These are phyloP conservation scores for Passiflora organensis DNA, from an alignment of 345 rosid genomes.

Conservation along the genomic window DNA sequence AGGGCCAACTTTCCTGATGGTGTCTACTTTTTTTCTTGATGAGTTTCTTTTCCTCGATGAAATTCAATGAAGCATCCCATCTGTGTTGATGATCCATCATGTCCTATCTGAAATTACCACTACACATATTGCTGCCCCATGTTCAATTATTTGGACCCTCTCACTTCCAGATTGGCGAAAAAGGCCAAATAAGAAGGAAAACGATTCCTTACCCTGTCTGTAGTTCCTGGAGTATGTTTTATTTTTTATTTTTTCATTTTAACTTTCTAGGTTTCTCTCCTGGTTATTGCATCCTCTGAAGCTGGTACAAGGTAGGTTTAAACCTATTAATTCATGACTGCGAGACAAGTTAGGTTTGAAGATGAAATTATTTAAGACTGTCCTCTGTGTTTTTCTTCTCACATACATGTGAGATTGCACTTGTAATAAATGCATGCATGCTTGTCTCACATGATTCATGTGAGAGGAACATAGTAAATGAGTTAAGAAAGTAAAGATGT, in stretches of 20 bases:
- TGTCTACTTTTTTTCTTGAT: not conserved
- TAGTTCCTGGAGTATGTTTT: not conserved
- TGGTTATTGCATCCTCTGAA: no score
- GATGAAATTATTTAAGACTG: no score
- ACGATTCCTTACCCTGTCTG: no score
- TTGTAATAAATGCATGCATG: not conserved
- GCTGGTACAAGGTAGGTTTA: not conserved
- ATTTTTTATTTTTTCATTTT: no score
- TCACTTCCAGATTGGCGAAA: not conserved
- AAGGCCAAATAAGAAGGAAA: not conserved
- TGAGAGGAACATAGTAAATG: no score
- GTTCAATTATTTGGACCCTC: conserved; percentile 5
- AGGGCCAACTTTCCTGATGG: conserved; percentile 2
- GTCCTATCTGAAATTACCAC: conserved; percentile 13
- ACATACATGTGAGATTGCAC: not conserved
- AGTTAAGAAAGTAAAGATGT: no score
- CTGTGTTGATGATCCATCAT: conserved; percentile 20
- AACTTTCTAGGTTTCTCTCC: not conserved
- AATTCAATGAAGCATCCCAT: conserved; percentile 20
- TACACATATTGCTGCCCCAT: conserved; percentile 3
- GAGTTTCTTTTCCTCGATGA: conserved; percentile 7
- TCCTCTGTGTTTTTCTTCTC: not conserved
- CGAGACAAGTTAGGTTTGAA: no score
- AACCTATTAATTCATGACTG: not conserved
- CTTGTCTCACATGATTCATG: no score